These are phyloP conservation scores for Selaginella tamariscina DNA, from an alignment of 75 land plant species.

Conservation along the genomic window DNA sequence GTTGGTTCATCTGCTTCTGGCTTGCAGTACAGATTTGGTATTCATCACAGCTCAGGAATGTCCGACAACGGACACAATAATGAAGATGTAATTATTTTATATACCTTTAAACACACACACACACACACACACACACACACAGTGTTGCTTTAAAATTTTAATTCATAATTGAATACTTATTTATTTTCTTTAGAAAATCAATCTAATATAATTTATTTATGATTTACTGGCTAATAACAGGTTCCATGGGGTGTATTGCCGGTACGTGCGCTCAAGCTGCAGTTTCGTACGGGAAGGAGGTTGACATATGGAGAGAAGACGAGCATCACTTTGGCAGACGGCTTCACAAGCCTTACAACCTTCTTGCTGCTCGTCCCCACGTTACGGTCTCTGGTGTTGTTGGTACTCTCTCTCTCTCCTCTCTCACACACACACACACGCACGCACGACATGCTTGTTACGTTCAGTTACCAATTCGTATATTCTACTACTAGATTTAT, in stretches of 20 bases:
- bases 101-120: too few relatives aligned
- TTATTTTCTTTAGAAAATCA: too few relatives aligned
- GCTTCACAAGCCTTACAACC: constrained; percentile 48
- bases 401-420: constrained; percentile 44
- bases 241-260: constrained; percentile 40
- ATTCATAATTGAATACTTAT: too few relatives aligned
- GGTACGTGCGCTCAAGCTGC: constrained; percentile 64
- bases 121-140: too few relatives aligned
- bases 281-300: constrained; percentile 45
- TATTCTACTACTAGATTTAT: too few relatives aligned
- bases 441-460: too few relatives aligned
- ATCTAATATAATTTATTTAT: too few relatives aligned
- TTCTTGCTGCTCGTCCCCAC: constrained; percentile 53
- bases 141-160: too few relatives aligned
- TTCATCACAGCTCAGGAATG: constrained; percentile 52
- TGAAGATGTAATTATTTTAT: constrained; percentile 11
- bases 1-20: constrained; percentile 45
- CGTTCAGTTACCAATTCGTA: too few relatives aligned
- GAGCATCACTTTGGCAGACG: constrained; percentile 10
- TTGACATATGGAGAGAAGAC: constrained; percentile 46
- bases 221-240: not conserved
- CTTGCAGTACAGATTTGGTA: constrained; percentile 48
- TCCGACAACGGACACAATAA: constrained; percentile 26
- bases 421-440: too few relatives aligned
- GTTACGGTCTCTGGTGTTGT: constrained; percentile 44